Base-by-base conservation (phyloP, 768 basidiomycete species). In the Trametopsis cervina region DNA sequence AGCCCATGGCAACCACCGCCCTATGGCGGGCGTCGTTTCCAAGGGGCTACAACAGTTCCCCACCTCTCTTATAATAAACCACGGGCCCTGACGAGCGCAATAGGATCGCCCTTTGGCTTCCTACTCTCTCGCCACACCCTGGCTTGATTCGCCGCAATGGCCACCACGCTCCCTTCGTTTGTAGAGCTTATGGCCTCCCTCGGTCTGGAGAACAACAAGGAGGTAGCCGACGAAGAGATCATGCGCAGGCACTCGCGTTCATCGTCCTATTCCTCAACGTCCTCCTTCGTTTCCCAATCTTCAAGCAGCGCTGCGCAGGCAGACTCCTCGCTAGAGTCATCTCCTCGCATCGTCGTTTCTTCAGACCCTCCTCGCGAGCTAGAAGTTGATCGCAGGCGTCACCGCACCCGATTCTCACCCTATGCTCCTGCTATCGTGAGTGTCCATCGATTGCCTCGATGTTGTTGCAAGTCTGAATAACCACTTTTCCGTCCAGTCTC, bases 121-220 rank as follows among this genome's bases (percentile, higher is more conserved):
- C 29, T 33, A 33, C 29, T 33, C 29, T 33, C 7, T 7, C 29
- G 9, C 7, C 15, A 7, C 29, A 7, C 29, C 29, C 29, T 33
- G n/a, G n/a, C 54, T 49, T 44, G 56, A 56, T 57, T 56, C 57
- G 56, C 61, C 44, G 42, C 54, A 58, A 87, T 83, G 83, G 29
- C 29, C 29, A 70, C 83, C 62, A 66, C 85, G 59, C 81, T 90
- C 58, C 89, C 89, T 60, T 89, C 89, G 48, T 91, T 91, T 64
- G 81, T 88, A 50, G 82, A 89, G 69, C 84, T 91, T 63, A 88
- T 91, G 86, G 78, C 79, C 53, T 78, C 89, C 51, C 72, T 91
- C 56, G 89, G 85, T 54, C 73, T 90, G 64, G 79, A 85, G 55
- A 74, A 75, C 55, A 63, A 60, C 24, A 40, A 68, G 45, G 64